Base-by-base conservation (phyloP, 352 stramenopile species). In the Globisporangium iwayamae region DNA sequence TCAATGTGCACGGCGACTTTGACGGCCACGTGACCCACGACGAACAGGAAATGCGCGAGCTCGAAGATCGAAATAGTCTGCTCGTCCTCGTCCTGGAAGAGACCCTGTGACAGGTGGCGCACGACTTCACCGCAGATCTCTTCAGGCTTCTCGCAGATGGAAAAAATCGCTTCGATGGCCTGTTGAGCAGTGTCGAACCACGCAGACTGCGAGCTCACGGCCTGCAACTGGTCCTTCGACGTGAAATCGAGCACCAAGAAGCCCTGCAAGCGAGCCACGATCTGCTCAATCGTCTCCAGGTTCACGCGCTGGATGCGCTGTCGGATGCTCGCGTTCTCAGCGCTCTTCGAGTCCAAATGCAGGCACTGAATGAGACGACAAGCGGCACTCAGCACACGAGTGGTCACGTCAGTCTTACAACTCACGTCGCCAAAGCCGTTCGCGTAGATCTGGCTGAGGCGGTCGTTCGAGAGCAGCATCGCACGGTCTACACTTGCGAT, bases 1-100 rank as follows among this genome's bases (percentile, higher is more conserved):
- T 99, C 97, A 28, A 97, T 95, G 63, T 98, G 96, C 63, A 98
- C 94, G 1, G 98, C 83, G 18, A 98, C 82, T 67, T 96, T 94
- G 28, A 99, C 84, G n/a, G 95, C 89, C 52, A 97, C 91, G 60
- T 99, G 94, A 10, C 97, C 97, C 38, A 98, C 70, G 9, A 98
- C 85, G 70, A 99, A 98, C 50, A 99, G 89, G 64, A 99, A 98
- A 60, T 97, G 83, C 5, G 93, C 87, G 22, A 99, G 75, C 73
- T 87, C 83, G 30, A 84, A 74, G 5, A 73, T 69, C 7, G 75
- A 81, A n/a, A 84, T 69, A 63, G 94, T 86, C 11, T 89, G 84
- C 55, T 76, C 76, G 3, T 43, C 39, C 30, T 84, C 76, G 34
- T 79, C 80, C 45, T 86, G 71, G 55, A 93, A 94, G 14, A 93